Evolutionary conservation across 176 grass and related monocot species (phyloP), one percentile per base, ranked within the genome.

Genomic region (Triticum monococcum): DNA sequence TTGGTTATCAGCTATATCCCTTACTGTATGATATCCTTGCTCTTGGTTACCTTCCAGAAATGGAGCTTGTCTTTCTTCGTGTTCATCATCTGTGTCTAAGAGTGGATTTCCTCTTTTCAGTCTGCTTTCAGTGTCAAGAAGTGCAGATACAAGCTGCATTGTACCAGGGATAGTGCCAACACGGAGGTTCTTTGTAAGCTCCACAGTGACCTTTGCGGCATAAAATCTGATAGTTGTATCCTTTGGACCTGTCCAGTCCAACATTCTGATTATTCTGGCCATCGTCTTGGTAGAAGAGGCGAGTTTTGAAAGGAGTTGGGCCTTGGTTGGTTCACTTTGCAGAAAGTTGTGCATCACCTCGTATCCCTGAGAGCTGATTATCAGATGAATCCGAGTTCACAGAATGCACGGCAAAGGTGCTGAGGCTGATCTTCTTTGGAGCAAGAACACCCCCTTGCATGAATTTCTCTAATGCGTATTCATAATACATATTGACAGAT

Each of bases 351-450:
- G 35, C 35, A 79, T 2, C 35, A 43, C 7, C 7, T 7, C 1
- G 56, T 16, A 79, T 5, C 22, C 77, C 77, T 2, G 6, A 25
- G 6, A 78, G 31, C 24, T 80, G 78, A 5, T 30, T 30, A 0
- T 80, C 30, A 23, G 78, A 10, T 17, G 35, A 45, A 23, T 80
- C 78, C 2, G 60, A 65, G 7, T 80, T 45, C 2, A 80, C 7
- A 28, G 60, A 80, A 46, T 80, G 37, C 13, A 65, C 12, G 60
- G 78, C 78, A 65, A 80, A 80, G 60, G 8, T 80, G 14, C n/a
- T 30, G 14, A 80, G 60, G 60, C 78, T 65, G 60, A 80, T 80
- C 36, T 18, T 80, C 35, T 80, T 80, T 0, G 78, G 4, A 80
- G 78, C 32, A 80, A 80, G 59, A 14, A 80, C 23, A 17, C 14